Evolutionary conservation across 257 asterid species (phyloP).

Genomic region (Solanum clarkiae): DNA sequence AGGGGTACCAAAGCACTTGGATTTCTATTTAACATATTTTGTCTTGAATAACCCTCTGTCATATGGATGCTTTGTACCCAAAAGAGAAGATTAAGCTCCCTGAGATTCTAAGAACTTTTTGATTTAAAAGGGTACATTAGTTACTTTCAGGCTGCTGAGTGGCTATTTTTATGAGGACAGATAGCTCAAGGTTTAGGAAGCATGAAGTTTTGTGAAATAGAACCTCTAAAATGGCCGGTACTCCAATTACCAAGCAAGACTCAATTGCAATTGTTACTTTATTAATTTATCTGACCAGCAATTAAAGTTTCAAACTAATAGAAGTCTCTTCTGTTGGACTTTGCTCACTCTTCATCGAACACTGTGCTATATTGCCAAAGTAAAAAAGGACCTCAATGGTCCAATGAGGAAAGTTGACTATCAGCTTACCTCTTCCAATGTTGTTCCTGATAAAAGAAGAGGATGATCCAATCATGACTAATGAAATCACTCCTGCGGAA

Average conservation of each 20-base stretch:
- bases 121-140: neutral
- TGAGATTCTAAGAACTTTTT: neutral
- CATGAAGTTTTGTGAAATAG: neutral
- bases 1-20: neutral
- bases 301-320: neutral
- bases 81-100: neutral
- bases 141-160: neutral
- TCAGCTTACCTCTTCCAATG: neutral
- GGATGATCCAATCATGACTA: neutral
- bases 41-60: neutral
- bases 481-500: neutral
- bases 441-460: neutral
- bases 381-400: neutral
- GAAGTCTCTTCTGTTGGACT: neutral
- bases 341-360: neutral
- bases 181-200: neutral
- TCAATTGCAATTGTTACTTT: neutral
- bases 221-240: neutral
- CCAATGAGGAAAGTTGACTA: neutral
- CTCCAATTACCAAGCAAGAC: neutral
- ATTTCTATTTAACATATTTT: neutral
- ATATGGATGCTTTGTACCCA: neutral
- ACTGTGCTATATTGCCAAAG: neutral
- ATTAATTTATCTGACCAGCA: neutral
- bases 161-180: neutral